These are phyloP conservation scores for Quercus phellos DNA, from an alignment of 331 rosid genomes.

Conservation along the genomic window DNA sequence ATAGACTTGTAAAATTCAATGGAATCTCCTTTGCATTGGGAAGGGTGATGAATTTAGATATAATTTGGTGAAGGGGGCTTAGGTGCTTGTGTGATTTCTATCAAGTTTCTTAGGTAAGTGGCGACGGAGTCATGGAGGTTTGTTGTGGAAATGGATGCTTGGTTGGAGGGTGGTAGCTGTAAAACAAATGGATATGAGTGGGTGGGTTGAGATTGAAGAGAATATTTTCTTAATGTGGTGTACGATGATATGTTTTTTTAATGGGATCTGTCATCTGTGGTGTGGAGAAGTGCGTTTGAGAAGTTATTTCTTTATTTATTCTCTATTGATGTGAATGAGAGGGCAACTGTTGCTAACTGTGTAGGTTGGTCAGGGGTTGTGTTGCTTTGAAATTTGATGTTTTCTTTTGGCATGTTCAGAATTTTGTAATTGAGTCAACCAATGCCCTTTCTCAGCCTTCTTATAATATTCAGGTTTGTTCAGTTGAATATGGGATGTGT, in stretches of 20 bases:
- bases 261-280: not conserved
- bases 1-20: not conserved
- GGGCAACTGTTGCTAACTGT: not conserved
- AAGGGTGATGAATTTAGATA: not conserved
- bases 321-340: not conserved
- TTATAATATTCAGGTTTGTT: not conserved
- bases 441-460: not conserved
- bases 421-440: not conserved
- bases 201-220: not conserved
- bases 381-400: not conserved
- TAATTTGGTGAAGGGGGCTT: not conserved
- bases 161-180: not conserved
- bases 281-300: not conserved
- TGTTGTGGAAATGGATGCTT: not conserved
- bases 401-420: not conserved
- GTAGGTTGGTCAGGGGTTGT: not conserved
- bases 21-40: not conserved
- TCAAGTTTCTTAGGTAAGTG: not conserved
- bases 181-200: not conserved
- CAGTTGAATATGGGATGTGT: not conserved
- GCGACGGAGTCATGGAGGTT: not conserved
- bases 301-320: not conserved
- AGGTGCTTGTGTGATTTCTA: not conserved
- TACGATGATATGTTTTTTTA: not conserved
- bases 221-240: no score